Conservation (phyloP, 768 basidiomycete genomes). For the Cubamyces lactineus region DNA sequence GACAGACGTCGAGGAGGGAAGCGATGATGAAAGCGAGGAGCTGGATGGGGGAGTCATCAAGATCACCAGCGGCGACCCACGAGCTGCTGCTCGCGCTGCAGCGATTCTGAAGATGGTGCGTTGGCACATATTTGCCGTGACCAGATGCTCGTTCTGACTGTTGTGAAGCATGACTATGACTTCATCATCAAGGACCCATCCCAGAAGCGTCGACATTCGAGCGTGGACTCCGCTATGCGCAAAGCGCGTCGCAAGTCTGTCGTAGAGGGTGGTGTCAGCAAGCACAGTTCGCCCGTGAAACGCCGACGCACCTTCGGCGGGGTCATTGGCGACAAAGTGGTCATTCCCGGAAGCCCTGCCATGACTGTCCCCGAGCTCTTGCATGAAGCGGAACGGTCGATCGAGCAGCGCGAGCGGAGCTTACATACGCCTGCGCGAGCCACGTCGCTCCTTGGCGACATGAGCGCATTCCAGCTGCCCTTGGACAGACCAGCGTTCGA, state of each 20-base stretch:
- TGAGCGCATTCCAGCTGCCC: slow-evolving; percentile 1
- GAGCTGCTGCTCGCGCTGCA: slow-evolving; percentile 88
- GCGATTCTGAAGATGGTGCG: slow-evolving; percentile 89
- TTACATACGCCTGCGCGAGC: slow-evolving; percentile 22
- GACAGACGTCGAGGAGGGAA: slow-evolving; percentile 30
- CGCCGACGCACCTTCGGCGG: slow-evolving; percentile 41
- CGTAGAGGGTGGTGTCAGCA: slow-evolving; percentile 36
- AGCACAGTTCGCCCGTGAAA: slow-evolving; percentile 23
- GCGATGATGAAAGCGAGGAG: slow-evolving; percentile 37
- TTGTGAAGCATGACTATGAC: slow-evolving; percentile 77
- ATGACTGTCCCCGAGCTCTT: slow-evolving; percentile 61
- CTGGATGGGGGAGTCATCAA: slow-evolving; percentile 70
- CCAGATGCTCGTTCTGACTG: not conserved
- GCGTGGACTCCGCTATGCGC: slow-evolving; percentile 26
- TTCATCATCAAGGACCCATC: slow-evolving; percentile 59
- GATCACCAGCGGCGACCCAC: slow-evolving; percentile 83
- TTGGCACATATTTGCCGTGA: not conserved
- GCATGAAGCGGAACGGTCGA: slow-evolving; percentile 57
- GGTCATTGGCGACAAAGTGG: slow-evolving; percentile 52
- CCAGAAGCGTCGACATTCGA: slow-evolving; percentile 23
- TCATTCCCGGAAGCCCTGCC: slow-evolving; percentile 55
- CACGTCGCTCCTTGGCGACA: slow-evolving; percentile 2
- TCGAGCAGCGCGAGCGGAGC: slow-evolving; percentile 24
- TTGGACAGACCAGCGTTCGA: slow-evolving; percentile 16
- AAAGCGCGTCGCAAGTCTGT: slow-evolving; percentile 41